phyloP scores from a whole-genome alignment of 1,284 basidiomycete species.

The Thecaphora thlaspeos region DNA sequence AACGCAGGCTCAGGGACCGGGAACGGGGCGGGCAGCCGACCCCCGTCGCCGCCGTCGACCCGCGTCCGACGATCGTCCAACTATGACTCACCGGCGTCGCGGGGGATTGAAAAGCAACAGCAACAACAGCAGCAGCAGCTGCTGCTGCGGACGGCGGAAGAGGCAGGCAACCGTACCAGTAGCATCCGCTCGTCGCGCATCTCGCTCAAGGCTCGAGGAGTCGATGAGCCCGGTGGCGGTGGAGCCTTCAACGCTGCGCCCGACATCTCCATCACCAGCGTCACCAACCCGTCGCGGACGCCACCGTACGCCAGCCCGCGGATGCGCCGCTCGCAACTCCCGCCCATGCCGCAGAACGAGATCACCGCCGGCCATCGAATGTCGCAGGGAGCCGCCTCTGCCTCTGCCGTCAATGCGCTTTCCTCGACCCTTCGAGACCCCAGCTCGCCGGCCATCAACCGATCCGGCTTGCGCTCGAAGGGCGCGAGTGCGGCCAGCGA shows the following conservation, averaged over 20 bases:
- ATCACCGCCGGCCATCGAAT: slow-evolving; percentile 17
- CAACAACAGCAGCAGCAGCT: no score
- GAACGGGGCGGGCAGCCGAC: slow-evolving; percentile 20
- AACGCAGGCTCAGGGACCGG: no score
- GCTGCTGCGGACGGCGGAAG: slow-evolving; percentile 4
- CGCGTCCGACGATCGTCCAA: slow-evolving; percentile 17
- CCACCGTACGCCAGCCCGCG: slow-evolving; percentile 38
- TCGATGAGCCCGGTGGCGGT: no score
- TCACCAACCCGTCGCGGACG: slow-evolving; percentile 9
- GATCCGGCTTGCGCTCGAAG: slow-evolving; percentile 20
- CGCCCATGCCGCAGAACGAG: slow-evolving; percentile 40
- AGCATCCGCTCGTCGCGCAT: slow-evolving; percentile 24
- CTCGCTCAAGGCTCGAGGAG: slow-evolving; percentile 17
- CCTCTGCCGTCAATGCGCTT: no score
- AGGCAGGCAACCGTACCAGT: slow-evolving; percentile 15
- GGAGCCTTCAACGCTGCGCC: background rate
- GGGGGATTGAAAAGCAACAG: slow-evolving; percentile 22
- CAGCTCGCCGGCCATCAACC: slow-evolving; percentile 8
- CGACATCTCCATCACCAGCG: slow-evolving; percentile 2
- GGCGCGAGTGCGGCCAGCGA: slow-evolving; percentile 34
- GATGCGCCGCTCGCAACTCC: slow-evolving; percentile 34
- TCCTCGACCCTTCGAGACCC: slow-evolving; percentile 3
- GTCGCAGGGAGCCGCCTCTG: background rate
- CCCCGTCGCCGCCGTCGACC: slow-evolving; percentile 4
- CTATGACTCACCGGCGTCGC: slow-evolving; percentile 22